Base-by-base conservation (phyloP, 306 rosid genomes). In the Alnus rubra region DNA sequence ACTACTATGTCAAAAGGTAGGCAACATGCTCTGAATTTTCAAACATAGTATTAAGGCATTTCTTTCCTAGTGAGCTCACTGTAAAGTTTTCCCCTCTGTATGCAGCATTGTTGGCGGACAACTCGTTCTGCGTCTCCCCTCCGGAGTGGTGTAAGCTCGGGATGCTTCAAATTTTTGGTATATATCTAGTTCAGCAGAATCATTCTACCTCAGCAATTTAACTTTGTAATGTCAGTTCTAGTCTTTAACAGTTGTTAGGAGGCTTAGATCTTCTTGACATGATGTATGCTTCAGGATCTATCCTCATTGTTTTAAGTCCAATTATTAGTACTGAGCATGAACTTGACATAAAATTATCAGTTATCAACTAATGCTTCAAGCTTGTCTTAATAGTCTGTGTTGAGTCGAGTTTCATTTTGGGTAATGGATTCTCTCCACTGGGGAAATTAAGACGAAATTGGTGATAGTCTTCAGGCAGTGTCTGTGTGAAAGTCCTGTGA, bases 1-100 rank as follows among this genome's bases (percentile, higher is more conserved):
- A 91, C 86, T 91, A 91, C 89, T 91, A 91, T 73, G 82, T 91
- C 76, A 89, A 86, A 78, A 91, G 96, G 96, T 91, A 68, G 45
- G 75, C 74, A 64, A 56, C 56, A 44, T 74, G 8, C 76, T 51
- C 56, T 75, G 45, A 52, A 65, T 69, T 74, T 53, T 49, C 63
- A 62, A 53, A 51, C 10, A 1, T 49, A 11, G 1, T 49, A 3
- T 0, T 48, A 49, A 49, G 11, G 52, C 15, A 49, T 12, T 10
- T 35, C 56, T 63, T 23, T 76, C 51, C 69, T 64, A 78, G 65
- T 79, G 18, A 49, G 50, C 56, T 75, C 58, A 55, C 83, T 87
- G 51, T 63, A 63, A 83, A 79, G 3, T 3, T 44, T 16, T 4
- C 37, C 54, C 30, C 68, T 82, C 54, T 86, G 77, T 71, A 49